Evolutionary conservation across 345 rosid genomes (phyloP).

Genomic region (Salix koriyanagi): DNA sequence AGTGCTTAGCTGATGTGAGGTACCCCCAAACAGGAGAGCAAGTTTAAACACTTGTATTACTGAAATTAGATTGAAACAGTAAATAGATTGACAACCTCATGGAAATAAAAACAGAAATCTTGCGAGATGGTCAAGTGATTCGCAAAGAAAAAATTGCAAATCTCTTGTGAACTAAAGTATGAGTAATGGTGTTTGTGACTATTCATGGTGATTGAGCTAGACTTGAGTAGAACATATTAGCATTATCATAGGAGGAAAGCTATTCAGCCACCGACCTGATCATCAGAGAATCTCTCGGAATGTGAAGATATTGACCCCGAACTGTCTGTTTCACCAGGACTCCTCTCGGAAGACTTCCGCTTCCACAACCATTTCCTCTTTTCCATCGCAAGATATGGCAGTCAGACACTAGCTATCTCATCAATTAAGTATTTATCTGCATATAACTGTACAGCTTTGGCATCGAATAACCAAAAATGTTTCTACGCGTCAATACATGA

Average conservation of each 20-base stretch:
- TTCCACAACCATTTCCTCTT: constrained; percentile 72
- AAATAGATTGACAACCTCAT: not conserved
- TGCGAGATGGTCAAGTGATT: not conserved
- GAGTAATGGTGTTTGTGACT: not conserved
- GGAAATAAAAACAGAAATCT: not conserved
- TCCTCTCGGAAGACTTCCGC: constrained; percentile 68
- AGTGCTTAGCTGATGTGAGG: not conserved
- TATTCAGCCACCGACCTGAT: constrained; percentile 48
- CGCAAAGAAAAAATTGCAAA: not conserved
- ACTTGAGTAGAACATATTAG: not conserved
- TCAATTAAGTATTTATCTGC: constrained; percentile 39
- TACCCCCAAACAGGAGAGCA: not conserved
- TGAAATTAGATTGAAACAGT: not conserved
- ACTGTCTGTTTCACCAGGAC: constrained; percentile 68
- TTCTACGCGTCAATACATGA: not conserved
- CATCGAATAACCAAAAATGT: not conserved
- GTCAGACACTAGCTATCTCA: constrained; percentile 24
- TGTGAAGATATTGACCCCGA: constrained; percentile 65
- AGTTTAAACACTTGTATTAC: not conserved
- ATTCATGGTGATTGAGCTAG: not conserved
- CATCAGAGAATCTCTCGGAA: constrained; percentile 69
- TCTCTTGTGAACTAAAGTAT: not conserved
- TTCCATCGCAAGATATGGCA: constrained; percentile 46
- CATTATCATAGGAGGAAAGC: not conserved
- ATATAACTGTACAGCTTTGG: constrained; percentile 13